These are phyloP conservation scores for Colletotrichum phormii DNA, from an alignment of 2,329 filamentous ascomycete species.

Conservation along the genomic window DNA sequence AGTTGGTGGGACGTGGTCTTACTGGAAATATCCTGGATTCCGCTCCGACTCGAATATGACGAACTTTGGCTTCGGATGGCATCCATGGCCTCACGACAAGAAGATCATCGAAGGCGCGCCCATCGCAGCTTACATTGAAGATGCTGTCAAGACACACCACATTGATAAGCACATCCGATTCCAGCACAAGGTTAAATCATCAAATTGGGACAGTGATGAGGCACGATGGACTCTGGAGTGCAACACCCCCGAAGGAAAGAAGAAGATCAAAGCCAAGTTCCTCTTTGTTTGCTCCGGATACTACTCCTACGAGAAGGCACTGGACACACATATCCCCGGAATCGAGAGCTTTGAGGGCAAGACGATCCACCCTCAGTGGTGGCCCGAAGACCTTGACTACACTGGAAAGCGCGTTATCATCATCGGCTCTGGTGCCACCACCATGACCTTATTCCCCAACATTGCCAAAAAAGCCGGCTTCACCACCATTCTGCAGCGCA, in stretches of 20 bases:
- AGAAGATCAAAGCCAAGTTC: conserved; percentile 60
- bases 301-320: conserved; percentile 76
- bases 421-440: conserved; percentile 83
- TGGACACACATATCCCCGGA: conserved; percentile 72
- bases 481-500: conserved; percentile 86
- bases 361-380: conserved; percentile 79
- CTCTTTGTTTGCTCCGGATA: conserved; percentile 73
- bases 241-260: conserved; percentile 42
- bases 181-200: conserved; percentile 58
- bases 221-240: conserved; percentile 67
- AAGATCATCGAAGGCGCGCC: conserved; percentile 63
- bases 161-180: conserved; percentile 67
- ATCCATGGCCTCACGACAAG: conserved; percentile 72
- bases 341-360: conserved; percentile 74
- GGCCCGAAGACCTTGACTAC: conserved; percentile 77
- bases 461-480: conserved; percentile 72
- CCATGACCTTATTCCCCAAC: conserved; percentile 79
- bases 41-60: conserved; percentile 73
- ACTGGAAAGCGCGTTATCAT: conserved; percentile 75
- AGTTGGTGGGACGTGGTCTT: conserved; percentile 82
- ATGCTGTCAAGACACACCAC: conserved; percentile 61
- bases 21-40: conserved; percentile 82
- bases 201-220: conserved; percentile 65
- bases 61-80: conserved; percentile 76
- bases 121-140: conserved; percentile 66